Evolutionary conservation across 2,329 filamentous ascomycete genomes (phyloP).

Genomic region (Penicillium sp.): DNA sequence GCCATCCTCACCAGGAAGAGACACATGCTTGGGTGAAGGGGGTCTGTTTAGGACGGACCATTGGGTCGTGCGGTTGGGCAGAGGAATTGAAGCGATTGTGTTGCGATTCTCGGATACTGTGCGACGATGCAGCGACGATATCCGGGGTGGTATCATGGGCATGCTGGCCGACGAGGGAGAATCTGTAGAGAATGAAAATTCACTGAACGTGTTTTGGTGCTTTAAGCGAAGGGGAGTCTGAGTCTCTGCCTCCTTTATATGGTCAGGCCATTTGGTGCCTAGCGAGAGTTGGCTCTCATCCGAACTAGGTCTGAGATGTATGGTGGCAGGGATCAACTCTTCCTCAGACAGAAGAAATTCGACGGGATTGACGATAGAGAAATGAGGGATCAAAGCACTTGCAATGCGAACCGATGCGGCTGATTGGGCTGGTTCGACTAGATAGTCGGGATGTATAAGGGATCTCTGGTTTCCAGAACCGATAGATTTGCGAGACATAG

Average conservation of each 20-base stretch:
- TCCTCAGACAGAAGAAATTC: background rate
- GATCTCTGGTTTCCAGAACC: constrained; percentile 31
- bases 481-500: constrained; percentile 37
- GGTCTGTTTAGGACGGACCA: constrained; percentile 29
- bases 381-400: constrained; percentile 31
- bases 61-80: constrained; percentile 28
- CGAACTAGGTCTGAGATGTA: constrained; percentile 12
- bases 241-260: constrained; percentile 3
- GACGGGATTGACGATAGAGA: constrained; percentile 22
- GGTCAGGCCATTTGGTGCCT: constrained; percentile 2
- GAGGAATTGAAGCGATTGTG: constrained; percentile 15
- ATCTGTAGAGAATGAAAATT: constrained; percentile 4
- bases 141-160: constrained; percentile 21
- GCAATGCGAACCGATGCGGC: constrained; percentile 12
- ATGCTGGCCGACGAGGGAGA: constrained; percentile 17
- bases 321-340: constrained; percentile 2
- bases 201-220: background rate
- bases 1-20: constrained; percentile 16
- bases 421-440: constrained; percentile 16
- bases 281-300: constrained; percentile 9
- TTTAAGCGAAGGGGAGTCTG: constrained; percentile 5
- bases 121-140: constrained; percentile 23
- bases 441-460: constrained; percentile 22
- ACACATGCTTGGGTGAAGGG: constrained; percentile 8
- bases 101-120: constrained; percentile 15